A percentile compares a stretch with the other conserved stretches of the same genome.
Evolutionary conservation across 2,329 filamentous ascomycete species (phyloP).

Genomic region (Colletotrichum filicis): DNA sequence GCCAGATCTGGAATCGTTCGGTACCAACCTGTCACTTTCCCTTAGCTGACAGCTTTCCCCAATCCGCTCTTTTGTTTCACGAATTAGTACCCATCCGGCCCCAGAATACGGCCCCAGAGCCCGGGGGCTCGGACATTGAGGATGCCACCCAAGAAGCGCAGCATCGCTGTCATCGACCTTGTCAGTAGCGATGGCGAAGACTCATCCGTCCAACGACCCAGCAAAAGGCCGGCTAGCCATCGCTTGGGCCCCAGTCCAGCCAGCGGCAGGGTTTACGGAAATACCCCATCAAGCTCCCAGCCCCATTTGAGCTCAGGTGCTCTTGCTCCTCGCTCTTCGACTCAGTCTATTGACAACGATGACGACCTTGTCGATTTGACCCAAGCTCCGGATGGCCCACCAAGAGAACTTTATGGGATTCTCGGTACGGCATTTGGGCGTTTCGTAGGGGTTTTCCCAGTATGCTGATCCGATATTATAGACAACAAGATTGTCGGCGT

Average conservation of each 20-base stretch:
- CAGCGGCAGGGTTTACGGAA: slow-evolving; percentile 35
- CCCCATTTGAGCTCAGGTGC: neutral
- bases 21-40: slow-evolving; percentile 22
- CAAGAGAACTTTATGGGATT: slow-evolving; percentile 59
- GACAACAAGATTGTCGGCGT: slow-evolving; percentile 62
- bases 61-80: neutral
- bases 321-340: slow-evolving; percentile 23
- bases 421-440: slow-evolving; percentile 46
- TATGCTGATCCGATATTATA: slow-evolving; percentile 35
- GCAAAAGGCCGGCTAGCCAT: slow-evolving; percentile 15
- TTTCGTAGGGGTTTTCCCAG: neutral
- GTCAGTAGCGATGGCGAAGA: slow-evolving; percentile 47
- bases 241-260: neutral
- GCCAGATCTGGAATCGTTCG: slow-evolving; percentile 13
- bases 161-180: slow-evolving; percentile 52
- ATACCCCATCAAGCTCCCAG: slow-evolving; percentile 16
- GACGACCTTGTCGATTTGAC: slow-evolving; percentile 57
- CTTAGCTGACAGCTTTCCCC: slow-evolving; percentile 10
- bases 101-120: neutral
- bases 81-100: slow-evolving; percentile 8
- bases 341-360: slow-evolving; percentile 36
- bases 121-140: neutral
- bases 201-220: neutral
- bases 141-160: slow-evolving; percentile 47
- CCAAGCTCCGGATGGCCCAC: slow-evolving; percentile 53